Evolutionary conservation across 805 yeast species (phyloP).

Genomic region (Yamadazyma takamatsuzukensis): DNA sequence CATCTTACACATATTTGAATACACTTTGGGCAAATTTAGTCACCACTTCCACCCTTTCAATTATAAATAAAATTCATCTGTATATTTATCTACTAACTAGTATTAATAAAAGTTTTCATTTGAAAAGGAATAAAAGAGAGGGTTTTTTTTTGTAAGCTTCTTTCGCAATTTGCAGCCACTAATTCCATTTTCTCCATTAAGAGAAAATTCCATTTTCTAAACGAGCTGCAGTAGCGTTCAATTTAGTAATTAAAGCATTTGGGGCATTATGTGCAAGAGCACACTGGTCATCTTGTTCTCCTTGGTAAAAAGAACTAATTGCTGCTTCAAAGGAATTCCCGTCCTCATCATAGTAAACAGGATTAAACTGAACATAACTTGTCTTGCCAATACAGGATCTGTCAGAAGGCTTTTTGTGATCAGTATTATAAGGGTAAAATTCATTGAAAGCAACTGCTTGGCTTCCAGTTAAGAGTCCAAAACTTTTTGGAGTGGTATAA

Average conservation of each 20-base stretch:
- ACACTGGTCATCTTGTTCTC: constrained; percentile 1
- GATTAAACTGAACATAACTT: constrained; percentile 8
- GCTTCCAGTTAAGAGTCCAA: constrained; percentile 3
- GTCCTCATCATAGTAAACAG: constrained; percentile 2
- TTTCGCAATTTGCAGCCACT: too few species aligned
- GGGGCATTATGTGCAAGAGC: background rate
- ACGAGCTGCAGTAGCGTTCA: background rate
- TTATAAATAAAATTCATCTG: too few species aligned
- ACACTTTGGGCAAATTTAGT: too few species aligned
- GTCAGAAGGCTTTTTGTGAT: background rate
- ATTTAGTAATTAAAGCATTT: background rate
- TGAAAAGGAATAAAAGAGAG: too few species aligned
- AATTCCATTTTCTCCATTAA: too few species aligned
- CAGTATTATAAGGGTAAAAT: constrained; percentile 4
- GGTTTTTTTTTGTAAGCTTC: too few species aligned
- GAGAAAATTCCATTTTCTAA: constrained; percentile 3
- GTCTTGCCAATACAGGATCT: constrained; percentile 4
- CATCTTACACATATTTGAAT: too few species aligned
- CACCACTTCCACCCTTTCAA: too few species aligned
- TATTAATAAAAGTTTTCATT: constrained; percentile 13
- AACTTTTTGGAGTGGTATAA: constrained; percentile 9
- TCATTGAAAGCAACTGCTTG: constrained; percentile 6
- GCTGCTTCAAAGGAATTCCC: constrained; percentile 3
- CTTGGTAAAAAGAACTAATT: background rate
- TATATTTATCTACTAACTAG: constrained; percentile 3